Percentiles rank a stretch among this genome's conserved stretches.
Evolutionary conservation across 345 rosid species (phyloP).

Genomic region (Carallia pectinifolia): DNA sequence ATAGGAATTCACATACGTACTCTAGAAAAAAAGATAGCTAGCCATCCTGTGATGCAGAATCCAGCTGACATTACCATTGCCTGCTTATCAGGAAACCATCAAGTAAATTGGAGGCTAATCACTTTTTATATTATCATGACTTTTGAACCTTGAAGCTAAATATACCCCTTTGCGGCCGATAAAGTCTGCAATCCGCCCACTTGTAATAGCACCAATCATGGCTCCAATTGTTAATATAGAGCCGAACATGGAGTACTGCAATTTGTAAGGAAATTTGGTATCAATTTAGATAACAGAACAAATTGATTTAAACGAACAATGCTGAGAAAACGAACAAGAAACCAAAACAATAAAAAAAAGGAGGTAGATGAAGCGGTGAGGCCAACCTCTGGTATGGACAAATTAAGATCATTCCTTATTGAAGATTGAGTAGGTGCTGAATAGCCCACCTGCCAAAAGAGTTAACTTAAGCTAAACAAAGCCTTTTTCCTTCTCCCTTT

Average conservation of each 20-base stretch:
- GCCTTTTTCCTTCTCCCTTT: constrained; percentile 11
- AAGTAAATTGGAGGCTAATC: not conserved
- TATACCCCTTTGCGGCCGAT: constrained; percentile 86
- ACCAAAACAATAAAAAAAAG: too few species aligned
- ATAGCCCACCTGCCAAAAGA: constrained; percentile 83
- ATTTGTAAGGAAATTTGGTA: not conserved
- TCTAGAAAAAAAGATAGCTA: constrained; percentile 63
- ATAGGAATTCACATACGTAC: constrained; percentile 25
- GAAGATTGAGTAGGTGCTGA: constrained; percentile 92
- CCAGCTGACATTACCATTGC: constrained; percentile 82
- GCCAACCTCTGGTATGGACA: constrained; percentile 67
- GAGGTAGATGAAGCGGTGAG: not conserved
- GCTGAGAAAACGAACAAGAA: not conserved
- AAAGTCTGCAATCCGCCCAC: constrained; percentile 73
- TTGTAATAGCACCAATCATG: constrained; percentile 86
- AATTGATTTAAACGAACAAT: not conserved
- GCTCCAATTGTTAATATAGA: constrained; percentile 94
- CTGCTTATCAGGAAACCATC: constrained; percentile 32
- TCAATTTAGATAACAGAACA: not conserved
- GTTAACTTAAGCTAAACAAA: constrained; percentile 44
- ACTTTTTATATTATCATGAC: not conserved
- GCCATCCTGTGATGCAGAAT: constrained; percentile 84
- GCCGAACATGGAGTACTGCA: constrained; percentile 88
- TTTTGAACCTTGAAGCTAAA: not conserved
- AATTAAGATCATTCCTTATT: constrained; percentile 72